Conservation (phyloP, 1,139 yeast genomes). For the Hemisphaericaspora subhashii region DNA sequence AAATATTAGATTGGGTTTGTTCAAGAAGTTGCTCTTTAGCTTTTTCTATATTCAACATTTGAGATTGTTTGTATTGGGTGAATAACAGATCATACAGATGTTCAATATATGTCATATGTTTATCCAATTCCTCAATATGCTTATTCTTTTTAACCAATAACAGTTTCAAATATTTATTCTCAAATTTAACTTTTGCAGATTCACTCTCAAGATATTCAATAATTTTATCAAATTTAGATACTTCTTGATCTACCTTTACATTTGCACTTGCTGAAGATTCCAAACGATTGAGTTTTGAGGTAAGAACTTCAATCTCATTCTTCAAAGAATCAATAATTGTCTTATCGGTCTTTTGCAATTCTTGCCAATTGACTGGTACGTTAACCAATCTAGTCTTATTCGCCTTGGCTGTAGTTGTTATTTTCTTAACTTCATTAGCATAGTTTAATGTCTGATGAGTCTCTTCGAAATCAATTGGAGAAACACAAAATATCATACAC, state of each 20-base stretch:
- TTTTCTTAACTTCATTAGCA: conserved; percentile 72
- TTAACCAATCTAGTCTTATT: conserved; percentile 36
- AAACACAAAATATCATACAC: conserved; percentile 72
- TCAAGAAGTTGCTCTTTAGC: conserved; percentile 7
- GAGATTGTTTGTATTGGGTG: conserved; percentile 4
- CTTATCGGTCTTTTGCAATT: conserved; percentile 26
- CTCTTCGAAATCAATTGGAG: conserved; percentile 77
- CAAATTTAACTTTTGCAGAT: conserved; percentile 30
- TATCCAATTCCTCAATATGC: conserved; percentile 27
- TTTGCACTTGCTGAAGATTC: conserved; percentile 1
- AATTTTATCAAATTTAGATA: conserved; percentile 24
- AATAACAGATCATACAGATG: conserved; percentile 19
- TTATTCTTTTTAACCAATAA: conserved; percentile 20
- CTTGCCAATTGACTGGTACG: conserved; percentile 35
- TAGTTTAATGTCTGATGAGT: conserved; percentile 71
- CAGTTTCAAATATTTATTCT: conserved; percentile 31
- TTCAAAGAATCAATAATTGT: conserved; percentile 31
- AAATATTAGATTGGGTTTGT: conserved; percentile 1
- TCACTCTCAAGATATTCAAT: conserved; percentile 35
- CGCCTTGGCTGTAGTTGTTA: conserved; percentile 59
- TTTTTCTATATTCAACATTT: conserved; percentile 3
- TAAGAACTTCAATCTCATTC: conserved; percentile 32
- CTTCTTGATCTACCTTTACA: neutral
- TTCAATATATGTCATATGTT: conserved; percentile 31
- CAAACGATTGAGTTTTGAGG: conserved; percentile 22